A percentile compares a stretch with the other conserved stretches of the same genome.
Conservation (phyloP, 2,329 filamentous ascomycete species). For the Beauveria medogensis region DNA sequence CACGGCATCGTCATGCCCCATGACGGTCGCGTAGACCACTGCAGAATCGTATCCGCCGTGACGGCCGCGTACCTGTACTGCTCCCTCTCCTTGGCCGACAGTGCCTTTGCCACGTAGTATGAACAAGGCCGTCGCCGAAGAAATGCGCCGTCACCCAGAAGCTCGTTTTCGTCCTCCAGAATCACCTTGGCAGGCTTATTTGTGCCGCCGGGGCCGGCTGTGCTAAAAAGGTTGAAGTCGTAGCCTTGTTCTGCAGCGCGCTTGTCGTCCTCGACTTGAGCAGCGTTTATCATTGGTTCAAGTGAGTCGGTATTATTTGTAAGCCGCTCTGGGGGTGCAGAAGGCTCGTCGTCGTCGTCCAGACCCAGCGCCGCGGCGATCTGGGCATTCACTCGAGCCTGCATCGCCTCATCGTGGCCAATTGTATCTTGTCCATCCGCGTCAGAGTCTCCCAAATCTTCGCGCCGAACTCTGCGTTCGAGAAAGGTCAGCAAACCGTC, state of each 20-base stretch:
- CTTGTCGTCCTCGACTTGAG: constrained; percentile 18
- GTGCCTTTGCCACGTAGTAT: constrained; percentile 39
- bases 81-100: constrained; percentile 27
- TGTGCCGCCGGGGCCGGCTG: constrained; percentile 25
- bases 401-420: constrained; percentile 31
- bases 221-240: constrained; percentile 49
- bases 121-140: constrained; percentile 32
- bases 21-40: constrained; percentile 32
- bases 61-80: constrained; percentile 41
- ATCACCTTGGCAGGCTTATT: constrained; percentile 37
- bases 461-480: constrained; percentile 42
- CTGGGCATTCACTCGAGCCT: constrained; percentile 38
- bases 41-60: constrained; percentile 42
- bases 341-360: constrained; percentile 15
- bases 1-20: constrained; percentile 56
- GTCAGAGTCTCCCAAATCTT: constrained; percentile 39
- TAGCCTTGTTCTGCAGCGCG: constrained; percentile 23
- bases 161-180: constrained; percentile 35
- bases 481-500: background rate
- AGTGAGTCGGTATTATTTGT: background rate
- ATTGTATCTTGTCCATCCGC: constrained; percentile 26
- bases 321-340: background rate
- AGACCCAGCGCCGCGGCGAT: constrained; percentile 40
- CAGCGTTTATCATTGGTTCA: background rate
- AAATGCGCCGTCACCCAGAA: constrained; percentile 28